Base-by-base conservation (phyloP, 163 green algal genomes). In the Chlamydomonas reinhardtii region DNA sequence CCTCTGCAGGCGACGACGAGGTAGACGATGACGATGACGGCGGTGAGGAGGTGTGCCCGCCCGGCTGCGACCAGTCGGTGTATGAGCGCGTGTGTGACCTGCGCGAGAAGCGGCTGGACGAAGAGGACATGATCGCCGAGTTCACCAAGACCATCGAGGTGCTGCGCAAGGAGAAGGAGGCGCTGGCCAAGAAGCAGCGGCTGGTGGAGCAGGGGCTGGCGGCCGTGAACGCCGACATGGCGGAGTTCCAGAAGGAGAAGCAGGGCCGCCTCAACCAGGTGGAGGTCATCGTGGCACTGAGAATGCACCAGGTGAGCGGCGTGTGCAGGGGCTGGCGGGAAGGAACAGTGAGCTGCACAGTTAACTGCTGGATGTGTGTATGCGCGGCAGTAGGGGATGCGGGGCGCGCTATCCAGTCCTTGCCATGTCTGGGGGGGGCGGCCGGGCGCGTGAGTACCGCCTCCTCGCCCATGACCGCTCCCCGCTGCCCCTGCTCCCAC, bases 191-290 rank as follows among this genome's bases (percentile, higher is more conserved):
- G 89, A 97, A 98, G 93, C 90, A 94, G 77, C 93, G 94, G 81
- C 74, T 94, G 66, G 86, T 97, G 54, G 93, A 96, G 43, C 90
- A 93, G 76, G 76, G 61, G 14, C 77, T 97, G n/a, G 90, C 93
- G 31, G 87, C 87, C 4, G 92, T 96, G 14, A 92, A 95, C 56
- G 70, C 66, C 31, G 93, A 96, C 72, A 96, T 96, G 39, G 82
- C 93, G 9, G 94, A 95, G 62, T 98, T 97, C 91, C 92, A 97
- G 90, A 93, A 94, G 79, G 94, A 97, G 92, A 98, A 98, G 89
- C 96, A 98, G 87, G 89, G 59, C 6, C 91, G 89, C 24, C 90
- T 98, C 52, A 92, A 92, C 82, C 87, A 91, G 81, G 72, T 98
- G 37, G 90, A 95, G 27, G 91, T 95, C 22, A 78, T 93, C 19